These are phyloP conservation scores for Colletotrichum lupini DNA, from an alignment of 2,329 filamentous ascomycete species.

Conservation along the genomic window DNA sequence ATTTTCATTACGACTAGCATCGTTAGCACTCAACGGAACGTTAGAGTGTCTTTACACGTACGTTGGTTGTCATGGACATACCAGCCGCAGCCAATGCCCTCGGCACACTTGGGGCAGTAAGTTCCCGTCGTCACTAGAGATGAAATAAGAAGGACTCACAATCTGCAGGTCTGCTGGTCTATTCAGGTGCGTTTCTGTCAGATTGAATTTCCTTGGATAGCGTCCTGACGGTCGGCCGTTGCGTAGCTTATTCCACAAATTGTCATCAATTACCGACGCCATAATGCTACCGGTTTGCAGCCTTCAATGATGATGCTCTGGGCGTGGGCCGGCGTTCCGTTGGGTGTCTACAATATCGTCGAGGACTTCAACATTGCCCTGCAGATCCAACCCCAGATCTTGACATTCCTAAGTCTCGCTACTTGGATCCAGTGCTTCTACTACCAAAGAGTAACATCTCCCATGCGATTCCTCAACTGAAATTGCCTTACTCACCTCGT, in stretches of 20 bases:
- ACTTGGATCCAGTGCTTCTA: constrained; percentile 58
- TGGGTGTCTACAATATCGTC: constrained; percentile 64
- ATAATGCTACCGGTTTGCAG: constrained; percentile 73
- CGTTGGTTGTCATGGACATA: constrained; percentile 56
- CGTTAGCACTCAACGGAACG: too few species aligned
- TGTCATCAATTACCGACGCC: constrained; percentile 73
- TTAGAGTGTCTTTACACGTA: too few species aligned
- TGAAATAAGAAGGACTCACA: constrained; percentile 24
- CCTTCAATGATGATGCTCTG: constrained; percentile 80
- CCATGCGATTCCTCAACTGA: neutral
- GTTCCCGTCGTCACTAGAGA: constrained; percentile 26
- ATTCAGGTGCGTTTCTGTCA: constrained; percentile 59
- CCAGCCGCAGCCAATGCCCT: constrained; percentile 67
- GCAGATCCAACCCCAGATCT: constrained; percentile 55
- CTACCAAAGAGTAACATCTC: constrained; percentile 50
- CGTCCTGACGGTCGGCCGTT: neutral
- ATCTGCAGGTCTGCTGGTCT: constrained; percentile 69
- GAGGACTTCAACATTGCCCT: constrained; percentile 54
- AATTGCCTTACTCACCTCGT: constrained; percentile 5
- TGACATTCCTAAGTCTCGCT: constrained; percentile 53
- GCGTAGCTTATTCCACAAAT: constrained; percentile 75
- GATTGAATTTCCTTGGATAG: neutral
- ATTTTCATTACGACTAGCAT: too few species aligned
- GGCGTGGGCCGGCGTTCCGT: constrained; percentile 74
- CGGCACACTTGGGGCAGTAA: constrained; percentile 68